Percentiles rank a stretch among this genome's conserved stretches.
Evolutionary conservation across 129 eudicot genomes (phyloP).

Genomic region (Sambucus nigra): DNA sequence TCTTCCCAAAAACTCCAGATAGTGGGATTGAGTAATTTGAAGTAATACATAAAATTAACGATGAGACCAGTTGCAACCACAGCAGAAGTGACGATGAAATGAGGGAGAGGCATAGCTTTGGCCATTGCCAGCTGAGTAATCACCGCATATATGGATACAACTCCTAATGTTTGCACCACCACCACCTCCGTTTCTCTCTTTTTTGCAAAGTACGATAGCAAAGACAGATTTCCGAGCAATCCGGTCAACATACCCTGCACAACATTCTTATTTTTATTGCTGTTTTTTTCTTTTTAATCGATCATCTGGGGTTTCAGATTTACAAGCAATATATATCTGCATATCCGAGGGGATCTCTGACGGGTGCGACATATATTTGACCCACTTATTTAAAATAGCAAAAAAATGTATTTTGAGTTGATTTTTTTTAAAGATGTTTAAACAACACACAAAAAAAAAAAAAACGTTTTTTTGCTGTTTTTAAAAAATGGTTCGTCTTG

Average conservation of each 20-base stretch:
- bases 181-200: constrained; percentile 85
- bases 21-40: constrained; percentile 39
- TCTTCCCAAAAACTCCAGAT: constrained; percentile 94
- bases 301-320: too few relatives aligned
- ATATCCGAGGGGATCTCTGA: too few relatives aligned
- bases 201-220: constrained; percentile 83
- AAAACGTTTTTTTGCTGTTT: too few relatives aligned
- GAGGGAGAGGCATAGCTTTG: constrained; percentile 89
- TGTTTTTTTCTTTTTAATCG: neutral
- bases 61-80: constrained; percentile 73
- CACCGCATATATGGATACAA: constrained; percentile 62
- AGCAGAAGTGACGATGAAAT: constrained; percentile 44
- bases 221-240: constrained; percentile 79
- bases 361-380: too few relatives aligned
- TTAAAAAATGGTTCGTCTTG: too few relatives aligned
- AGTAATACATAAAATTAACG: constrained; percentile 63
- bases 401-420: too few relatives aligned
- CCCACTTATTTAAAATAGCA: too few relatives aligned
- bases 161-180: constrained; percentile 84
- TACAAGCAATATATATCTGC: too few relatives aligned
- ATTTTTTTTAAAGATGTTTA: too few relatives aligned
- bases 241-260: constrained; percentile 91
- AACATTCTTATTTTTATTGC: neutral
- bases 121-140: constrained; percentile 86
- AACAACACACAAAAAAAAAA: too few relatives aligned